Evolutionary conservation across 371 early-diverging fungal species (phyloP).

Genomic region (Haplosporangium sp.): DNA sequence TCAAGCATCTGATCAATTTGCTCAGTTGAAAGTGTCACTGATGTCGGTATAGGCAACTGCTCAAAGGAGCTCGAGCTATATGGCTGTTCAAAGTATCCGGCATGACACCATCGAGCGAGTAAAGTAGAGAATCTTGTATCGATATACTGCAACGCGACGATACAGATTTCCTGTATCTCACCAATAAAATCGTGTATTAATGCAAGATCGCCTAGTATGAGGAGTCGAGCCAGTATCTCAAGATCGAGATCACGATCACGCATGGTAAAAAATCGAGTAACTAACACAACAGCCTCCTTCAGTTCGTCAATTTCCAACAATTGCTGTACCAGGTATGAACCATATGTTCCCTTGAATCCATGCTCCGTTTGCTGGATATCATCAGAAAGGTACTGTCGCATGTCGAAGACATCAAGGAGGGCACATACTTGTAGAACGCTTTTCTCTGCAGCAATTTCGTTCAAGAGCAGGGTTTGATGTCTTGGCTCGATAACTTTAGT

Average conservation of each 20-base stretch:
- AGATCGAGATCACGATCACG: background rate
- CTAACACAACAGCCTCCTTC: background rate
- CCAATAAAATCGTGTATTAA: background rate
- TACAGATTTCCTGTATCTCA: background rate
- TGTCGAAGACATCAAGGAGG: constrained; percentile 2
- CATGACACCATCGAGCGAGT: background rate
- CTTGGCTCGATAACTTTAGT: background rate
- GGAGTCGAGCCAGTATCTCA: background rate
- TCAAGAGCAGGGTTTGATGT: constrained; percentile 3
- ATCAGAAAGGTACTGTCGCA: background rate
- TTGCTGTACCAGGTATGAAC: background rate
- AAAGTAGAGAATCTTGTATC: background rate
- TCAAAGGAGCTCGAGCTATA: background rate
- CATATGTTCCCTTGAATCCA: background rate
- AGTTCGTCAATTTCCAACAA: background rate
- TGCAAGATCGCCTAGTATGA: background rate
- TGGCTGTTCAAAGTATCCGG: background rate
- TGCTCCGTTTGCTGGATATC: background rate
- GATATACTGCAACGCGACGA: background rate
- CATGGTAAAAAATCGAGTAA: background rate
- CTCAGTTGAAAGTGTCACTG: background rate
- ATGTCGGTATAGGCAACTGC: background rate
- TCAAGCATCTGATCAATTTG: background rate
- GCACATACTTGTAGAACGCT: constrained; percentile 3
- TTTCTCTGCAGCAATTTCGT: background rate